phyloP scores from a whole-genome alignment of 2,329 filamentous ascomycete genomes.

The Fusarium paranaense region DNA sequence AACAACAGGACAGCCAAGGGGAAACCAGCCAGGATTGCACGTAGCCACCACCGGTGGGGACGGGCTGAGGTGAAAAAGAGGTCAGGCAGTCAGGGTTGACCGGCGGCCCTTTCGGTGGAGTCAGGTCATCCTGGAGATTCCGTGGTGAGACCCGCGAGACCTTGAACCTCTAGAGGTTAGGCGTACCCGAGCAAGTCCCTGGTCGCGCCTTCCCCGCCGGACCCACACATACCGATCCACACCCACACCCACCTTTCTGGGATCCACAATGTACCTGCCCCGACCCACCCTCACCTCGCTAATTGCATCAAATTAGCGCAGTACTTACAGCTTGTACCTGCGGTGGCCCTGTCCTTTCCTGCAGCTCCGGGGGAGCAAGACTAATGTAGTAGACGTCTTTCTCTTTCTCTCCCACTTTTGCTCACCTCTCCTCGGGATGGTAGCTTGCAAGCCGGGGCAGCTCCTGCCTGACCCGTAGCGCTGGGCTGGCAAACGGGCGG shows the following conservation, averaged over 20 bases:
- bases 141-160: conserved; percentile 43
- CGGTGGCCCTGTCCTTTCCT: conserved; percentile 19
- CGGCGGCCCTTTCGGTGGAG: conserved; percentile 14
- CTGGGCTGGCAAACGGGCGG: conserved; percentile 33
- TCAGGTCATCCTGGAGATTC: conserved; percentile 36
- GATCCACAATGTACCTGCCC: background rate
- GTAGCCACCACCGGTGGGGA: conserved; percentile 1
- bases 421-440: conserved; percentile 20
- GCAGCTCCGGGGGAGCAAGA: conserved; percentile 20
- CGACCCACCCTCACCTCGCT: conserved; percentile 15
- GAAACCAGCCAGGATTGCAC: conserved; percentile 16
- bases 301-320: conserved; percentile 28
- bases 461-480: conserved; percentile 36
- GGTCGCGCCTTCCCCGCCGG: conserved; percentile 27
- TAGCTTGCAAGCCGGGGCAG: conserved; percentile 9
- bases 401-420: background rate
- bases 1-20: conserved; percentile 12
- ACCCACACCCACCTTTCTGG: background rate
- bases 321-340: background rate
- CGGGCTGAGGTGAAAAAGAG: conserved; percentile 6
- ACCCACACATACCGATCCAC: conserved; percentile 4
- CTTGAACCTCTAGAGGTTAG: conserved; percentile 47
- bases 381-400: background rate
- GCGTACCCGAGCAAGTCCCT: conserved; percentile 42
- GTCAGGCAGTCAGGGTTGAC: conserved; percentile 24